Base-by-base conservation (phyloP, 1,139 yeast species). In the Meyerozyma carpophila region DNA sequence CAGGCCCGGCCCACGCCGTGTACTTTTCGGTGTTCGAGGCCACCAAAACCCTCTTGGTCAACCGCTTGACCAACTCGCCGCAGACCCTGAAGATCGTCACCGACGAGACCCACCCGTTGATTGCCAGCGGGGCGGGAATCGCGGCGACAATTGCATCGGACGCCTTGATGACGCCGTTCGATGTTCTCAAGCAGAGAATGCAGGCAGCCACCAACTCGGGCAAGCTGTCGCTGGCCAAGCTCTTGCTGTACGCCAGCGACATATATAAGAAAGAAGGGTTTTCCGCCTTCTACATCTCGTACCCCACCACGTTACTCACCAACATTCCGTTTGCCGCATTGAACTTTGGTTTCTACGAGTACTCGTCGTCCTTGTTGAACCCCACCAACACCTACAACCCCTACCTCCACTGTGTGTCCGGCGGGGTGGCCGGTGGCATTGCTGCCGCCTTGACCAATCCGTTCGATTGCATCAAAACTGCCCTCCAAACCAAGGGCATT, bases 1-100 rank as follows among this genome's bases (percentile, higher is more conserved):
- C 99, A n/a, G 99, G 98, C 5, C 99, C 99, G 2, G 98, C 98
- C 8, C 99, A 93, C 67, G 98, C 98, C 1, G 87, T 94, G 13
- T 94, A 94, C 66, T 93, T 91, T 65, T 85, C 93, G n/a, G 96
- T 95, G 7, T 94, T 91, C 65, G 99, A 93, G 66, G 77, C 83
- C 40, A 77, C 93, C 47, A 91, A 91, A 62, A 81, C 86, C 26
- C 59, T 66, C 60, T 45, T 73, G 74, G 65, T 79, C 58, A 69
- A 70, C 52, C 60, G 59, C 29, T 57, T 70, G 42, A 68, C 75
- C 25, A 56, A 57, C 39, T 52, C 65, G 10, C 59, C 61, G 13
- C 61, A 56, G 40, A 54, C 68, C 37, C 65, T 56, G 37, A 68
- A 62, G 51, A 60, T 71, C 36, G 80, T 79, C 41, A 78, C 83